Evolutionary conservation across 1,284 basidiomycete genomes (phyloP).

Genomic region (Quambalaria eucalypti): DNA sequence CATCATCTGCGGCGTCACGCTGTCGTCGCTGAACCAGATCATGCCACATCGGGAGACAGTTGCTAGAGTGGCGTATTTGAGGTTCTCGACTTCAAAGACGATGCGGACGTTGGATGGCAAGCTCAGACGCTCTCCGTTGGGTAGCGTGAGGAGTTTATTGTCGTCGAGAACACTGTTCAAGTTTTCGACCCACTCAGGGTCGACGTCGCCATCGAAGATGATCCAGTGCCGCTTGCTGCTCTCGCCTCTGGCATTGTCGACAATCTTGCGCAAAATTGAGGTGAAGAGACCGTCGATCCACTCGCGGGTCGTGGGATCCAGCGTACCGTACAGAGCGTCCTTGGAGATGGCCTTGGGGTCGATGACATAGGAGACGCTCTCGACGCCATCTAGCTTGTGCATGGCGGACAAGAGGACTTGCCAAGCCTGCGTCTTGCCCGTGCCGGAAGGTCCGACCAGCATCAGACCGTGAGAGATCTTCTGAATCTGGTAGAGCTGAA

Average conservation of each 20-base stretch:
- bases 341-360: conserved; percentile 99
- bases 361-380: conserved; percentile 91
- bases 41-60: conserved; percentile 99
- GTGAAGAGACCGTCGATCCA: conserved; percentile 99
- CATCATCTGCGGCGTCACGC: conserved; percentile 82
- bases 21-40: conserved; percentile 99
- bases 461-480: conserved; percentile 99
- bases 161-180: conserved; percentile 91
- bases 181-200: conserved; percentile 99
- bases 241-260: conserved; percentile 96
- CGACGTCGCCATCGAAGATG: conserved; percentile 97
- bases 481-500: conserved; percentile 97
- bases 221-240: conserved; percentile 97
- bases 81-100: conserved; percentile 98
- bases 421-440: conserved; percentile 96
- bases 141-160: conserved; percentile 92
- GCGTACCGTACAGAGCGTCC: conserved; percentile 90
- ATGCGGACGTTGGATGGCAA: conserved; percentile 93
- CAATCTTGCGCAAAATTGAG: conserved; percentile 90
- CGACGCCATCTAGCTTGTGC: conserved; percentile 79
- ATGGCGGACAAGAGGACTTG: conserved; percentile 82
- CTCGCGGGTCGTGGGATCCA: conserved; percentile 93
- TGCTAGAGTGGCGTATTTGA: conserved; percentile 91
- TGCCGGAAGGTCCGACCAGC: conserved; percentile 98
- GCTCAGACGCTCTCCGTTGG: conserved; percentile 96